Conservation (phyloP, 2,329 filamentous ascomycete species). For the Colletotrichum tofieldiae region DNA sequence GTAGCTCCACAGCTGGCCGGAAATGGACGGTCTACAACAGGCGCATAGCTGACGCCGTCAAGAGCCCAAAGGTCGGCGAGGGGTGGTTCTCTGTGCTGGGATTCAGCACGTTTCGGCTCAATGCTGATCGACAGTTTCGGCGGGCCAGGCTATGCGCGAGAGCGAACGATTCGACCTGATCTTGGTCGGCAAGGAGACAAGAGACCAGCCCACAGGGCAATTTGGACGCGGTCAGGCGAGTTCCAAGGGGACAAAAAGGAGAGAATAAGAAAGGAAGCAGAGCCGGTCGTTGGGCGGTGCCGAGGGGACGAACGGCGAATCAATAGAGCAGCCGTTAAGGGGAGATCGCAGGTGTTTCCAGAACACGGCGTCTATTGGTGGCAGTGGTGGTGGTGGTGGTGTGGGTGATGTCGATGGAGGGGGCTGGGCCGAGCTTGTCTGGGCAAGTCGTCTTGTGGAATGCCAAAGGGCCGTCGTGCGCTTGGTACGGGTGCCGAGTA, state of each 20-base stretch:
- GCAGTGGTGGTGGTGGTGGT: slow-evolving; percentile 16
- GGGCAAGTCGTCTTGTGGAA: slow-evolving; percentile 1
- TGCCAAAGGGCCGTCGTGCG: not conserved
- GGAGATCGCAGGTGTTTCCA: slow-evolving; percentile 43
- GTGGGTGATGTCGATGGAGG: slow-evolving; percentile 15
- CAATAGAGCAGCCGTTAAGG: slow-evolving; percentile 35
- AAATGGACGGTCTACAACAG: slow-evolving; percentile 36
- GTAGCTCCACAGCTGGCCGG: slow-evolving; percentile 41
- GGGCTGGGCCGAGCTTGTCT: slow-evolving; percentile 6
- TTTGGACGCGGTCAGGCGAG: slow-evolving; percentile 22
- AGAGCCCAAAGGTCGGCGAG: slow-evolving; percentile 29
- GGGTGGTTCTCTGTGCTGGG: slow-evolving; percentile 29
- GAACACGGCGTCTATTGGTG: slow-evolving; percentile 43
- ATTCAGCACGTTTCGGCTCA: slow-evolving; percentile 53
- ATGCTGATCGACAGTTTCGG: slow-evolving; percentile 59
- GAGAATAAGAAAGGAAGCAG: slow-evolving; percentile 20
- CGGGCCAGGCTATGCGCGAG: slow-evolving; percentile 46
- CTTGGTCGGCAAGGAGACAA: not conserved
- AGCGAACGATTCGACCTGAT: slow-evolving; percentile 37
- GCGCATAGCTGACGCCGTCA: slow-evolving; percentile 31
- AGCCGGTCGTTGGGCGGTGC: slow-evolving; percentile 25
- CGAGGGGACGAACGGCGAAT: not conserved
- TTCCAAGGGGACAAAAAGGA: slow-evolving; percentile 15
- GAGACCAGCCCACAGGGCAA: slow-evolving; percentile 41
- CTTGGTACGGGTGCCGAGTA: not conserved